Base-by-base conservation (phyloP, 371 early-diverging fungal genomes). In the Cladochytrium tenue region DNA sequence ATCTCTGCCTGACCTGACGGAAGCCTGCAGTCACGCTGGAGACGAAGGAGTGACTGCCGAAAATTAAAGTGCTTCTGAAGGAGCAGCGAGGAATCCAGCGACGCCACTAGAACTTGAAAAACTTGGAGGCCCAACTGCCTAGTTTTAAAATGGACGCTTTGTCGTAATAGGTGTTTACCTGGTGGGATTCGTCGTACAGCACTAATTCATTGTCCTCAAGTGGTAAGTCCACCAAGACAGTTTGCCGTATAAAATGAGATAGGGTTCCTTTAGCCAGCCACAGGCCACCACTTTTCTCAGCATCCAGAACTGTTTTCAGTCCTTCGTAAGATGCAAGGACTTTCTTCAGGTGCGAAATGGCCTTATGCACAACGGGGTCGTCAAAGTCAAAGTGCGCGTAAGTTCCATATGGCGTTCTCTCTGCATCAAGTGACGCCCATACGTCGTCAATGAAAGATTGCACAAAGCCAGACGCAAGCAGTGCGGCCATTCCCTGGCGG, bases 51-150 rank as follows among this genome's bases (percentile, higher is more conserved):
- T 3, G 67, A 57, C 26, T 71, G 67, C 51, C 64, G 64, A 55
- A 76, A 63, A 1, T 63, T 33, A 51, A 74, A 78, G 1, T n/a
- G 62, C 0, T 59, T 31, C 55, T 81, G 68, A 5, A 81, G 68
- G 17, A 71, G 62, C 27, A 77, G 53, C 36, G 56, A 70, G 1
- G 78, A 76, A 59, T 81, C 81, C 43, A 81, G 58, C 5, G 73
- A 68, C 2, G 76, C 66, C 1, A 58, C 61, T n/a, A 75, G 30
- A 13, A 76, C 57, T 51, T 57, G 63, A 10, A 76, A 34, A 7
- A 81, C 67, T n/a, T 71, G 56, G 26, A 81, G 67, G 1, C 73
- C 77, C 55, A 78, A 66, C 78, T 77, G 23, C n/a, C 3, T n/a
- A 34, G 31, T 15, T 3, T 58, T 5, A 2, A 34, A 7, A 36